Evolutionary conservation across 441 rosid genomes (phyloP), one percentile per base, ranked within the genome.

Genomic region (Syzygium syzygioides): DNA sequence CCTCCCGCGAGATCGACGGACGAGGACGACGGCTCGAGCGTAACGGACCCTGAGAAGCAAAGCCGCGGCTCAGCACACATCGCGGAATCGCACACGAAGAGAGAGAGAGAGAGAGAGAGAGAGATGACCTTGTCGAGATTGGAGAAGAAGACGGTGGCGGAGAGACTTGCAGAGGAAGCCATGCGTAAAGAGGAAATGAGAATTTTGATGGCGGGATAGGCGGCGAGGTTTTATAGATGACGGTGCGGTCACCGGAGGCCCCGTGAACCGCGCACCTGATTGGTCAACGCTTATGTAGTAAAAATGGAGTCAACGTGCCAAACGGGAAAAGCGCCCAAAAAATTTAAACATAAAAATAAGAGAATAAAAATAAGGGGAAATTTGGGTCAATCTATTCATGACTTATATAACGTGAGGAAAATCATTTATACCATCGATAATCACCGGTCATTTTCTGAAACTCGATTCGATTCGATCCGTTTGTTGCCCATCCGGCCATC

Each of bases 181-280:
- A 76, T 37, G 1, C 23, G n/a, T 13, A 57, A 28, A 55, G 25
- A 55, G 57, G 11, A 6, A 25, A 6, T 26, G 80, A 20, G 50
- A 37, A 0, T 3, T 37, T 2, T 5, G 83, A 76, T 6, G n/a
- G 52, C 3, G 17, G 30, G 30, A 4, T 0, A 2, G 7, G 14
- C 6, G 32, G 53, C 52, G 53, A 12, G 53, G 28, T 7, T 2
- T 45, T 7, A 45, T 12, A 0, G 13, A 14, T 23, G n/a, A 41
- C 83, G 18, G 28, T 45, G 2, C 53, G 10, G n/a, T 76, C 83
- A 41, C 83, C n/a, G 83, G 18, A 23, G 52, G 83, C 18, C n/a
- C n/a, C n/a, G 53, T 41, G 83, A 41, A 1, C 18, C 18, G 53
- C 6, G 17, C n/a, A 26, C 2, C 83, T 41, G 0, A 76, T 76